phyloP scores from a whole-genome alignment of 2,329 filamentous ascomycete species.

The Trichoderma arundinaceum region DNA sequence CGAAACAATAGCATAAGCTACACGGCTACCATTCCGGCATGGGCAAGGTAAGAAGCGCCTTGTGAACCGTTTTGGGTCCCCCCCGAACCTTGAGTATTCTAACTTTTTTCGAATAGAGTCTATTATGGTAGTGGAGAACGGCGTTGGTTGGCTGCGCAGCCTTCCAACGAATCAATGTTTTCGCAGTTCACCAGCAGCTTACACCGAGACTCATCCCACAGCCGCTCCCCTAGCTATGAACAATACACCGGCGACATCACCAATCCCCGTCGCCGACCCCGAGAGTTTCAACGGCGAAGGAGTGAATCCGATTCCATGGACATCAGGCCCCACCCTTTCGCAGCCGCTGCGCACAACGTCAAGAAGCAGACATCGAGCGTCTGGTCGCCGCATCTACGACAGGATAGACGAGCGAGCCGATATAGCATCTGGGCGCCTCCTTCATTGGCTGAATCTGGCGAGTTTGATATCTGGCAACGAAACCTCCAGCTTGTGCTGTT shows the following conservation, averaged over 20 bases:
- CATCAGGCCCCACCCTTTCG: constrained; percentile 47
- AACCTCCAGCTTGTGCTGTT: constrained; percentile 79
- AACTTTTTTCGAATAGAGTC: constrained; percentile 49
- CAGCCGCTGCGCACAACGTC: constrained; percentile 40
- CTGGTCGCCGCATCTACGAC: constrained; percentile 75
- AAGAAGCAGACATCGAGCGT: constrained; percentile 63
- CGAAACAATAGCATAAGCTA: constrained; percentile 53
- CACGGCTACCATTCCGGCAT: constrained; percentile 54
- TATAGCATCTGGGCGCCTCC: constrained; percentile 76
- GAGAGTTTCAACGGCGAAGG: constrained; percentile 42
- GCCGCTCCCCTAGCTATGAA: constrained; percentile 57
- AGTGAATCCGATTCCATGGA: constrained; percentile 47
- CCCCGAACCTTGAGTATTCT: constrained; percentile 22
- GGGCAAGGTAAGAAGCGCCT: constrained; percentile 55
- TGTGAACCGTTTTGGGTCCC: not conserved
- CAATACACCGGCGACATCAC: constrained; percentile 53
- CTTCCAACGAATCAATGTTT: constrained; percentile 53
- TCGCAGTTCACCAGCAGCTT: constrained; percentile 57
- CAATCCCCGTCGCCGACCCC: constrained; percentile 53
- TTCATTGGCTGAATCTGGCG: constrained; percentile 67
- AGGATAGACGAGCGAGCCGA: constrained; percentile 63
- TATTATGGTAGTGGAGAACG: constrained; percentile 74
- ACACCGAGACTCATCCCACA: constrained; percentile 52
- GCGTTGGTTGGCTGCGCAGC: constrained; percentile 54
- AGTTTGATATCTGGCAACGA: constrained; percentile 66